Evolutionary conservation across 179 eudicot genomes (phyloP).

Genomic region (Corrigiola litoralis): DNA sequence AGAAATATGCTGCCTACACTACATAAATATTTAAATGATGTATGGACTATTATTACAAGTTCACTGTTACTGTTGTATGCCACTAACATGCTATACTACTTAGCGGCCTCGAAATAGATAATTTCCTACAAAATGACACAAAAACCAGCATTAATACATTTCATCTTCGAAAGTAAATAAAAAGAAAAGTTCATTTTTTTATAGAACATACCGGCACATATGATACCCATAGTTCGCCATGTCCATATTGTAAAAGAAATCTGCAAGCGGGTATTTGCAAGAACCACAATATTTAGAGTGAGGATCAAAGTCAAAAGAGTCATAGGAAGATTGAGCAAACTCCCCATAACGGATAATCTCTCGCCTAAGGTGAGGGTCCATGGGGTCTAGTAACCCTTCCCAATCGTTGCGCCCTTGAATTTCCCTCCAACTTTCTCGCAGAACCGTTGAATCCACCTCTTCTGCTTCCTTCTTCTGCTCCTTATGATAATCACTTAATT

Average conservation of each 20-base stretch:
- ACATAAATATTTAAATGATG: too few relatives aligned
- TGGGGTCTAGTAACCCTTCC: conserved; percentile 61
- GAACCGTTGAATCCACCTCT: conserved; percentile 30
- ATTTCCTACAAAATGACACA: too few relatives aligned
- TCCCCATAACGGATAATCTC: conserved; percentile 74
- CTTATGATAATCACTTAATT: conserved; percentile 9
- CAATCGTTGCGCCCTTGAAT: conserved; percentile 60
- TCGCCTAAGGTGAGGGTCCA: conserved; percentile 50
- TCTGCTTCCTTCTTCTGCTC: conserved; percentile 8
- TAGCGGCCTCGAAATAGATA: too few relatives aligned
- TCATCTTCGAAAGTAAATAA: not conserved
- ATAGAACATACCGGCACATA: conserved; percentile 37
- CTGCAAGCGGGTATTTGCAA: conserved; percentile 47
- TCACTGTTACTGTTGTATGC: too few relatives aligned
- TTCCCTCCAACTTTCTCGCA: conserved; percentile 55
- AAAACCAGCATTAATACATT: not conserved
- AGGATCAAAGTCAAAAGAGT: conserved; percentile 78
- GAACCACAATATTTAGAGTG: conserved; percentile 83
- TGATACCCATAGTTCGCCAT: conserved; percentile 56
- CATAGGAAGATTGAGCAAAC: conserved; percentile 72
- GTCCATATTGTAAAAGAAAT: conserved; percentile 58
- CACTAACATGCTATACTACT: too few relatives aligned
- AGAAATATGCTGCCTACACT: too few relatives aligned
- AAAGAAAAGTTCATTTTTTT: not conserved
- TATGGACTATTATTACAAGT: too few relatives aligned